phyloP scores from a whole-genome alignment of 495 filamentous ascomycete genomes.

The Penicillium dipodomyicola region DNA sequence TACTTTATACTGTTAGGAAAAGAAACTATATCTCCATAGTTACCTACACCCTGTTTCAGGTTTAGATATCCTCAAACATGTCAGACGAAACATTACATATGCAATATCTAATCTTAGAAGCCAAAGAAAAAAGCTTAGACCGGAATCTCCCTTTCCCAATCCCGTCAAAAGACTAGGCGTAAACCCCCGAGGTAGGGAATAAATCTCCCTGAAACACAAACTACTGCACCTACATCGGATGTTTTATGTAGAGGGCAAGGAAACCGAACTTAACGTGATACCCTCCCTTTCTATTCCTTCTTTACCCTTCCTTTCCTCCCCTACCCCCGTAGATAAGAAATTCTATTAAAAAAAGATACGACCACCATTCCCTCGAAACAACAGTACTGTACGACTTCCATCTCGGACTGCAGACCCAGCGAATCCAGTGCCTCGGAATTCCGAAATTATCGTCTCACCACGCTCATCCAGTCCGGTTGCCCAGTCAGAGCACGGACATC shows the following conservation, averaged over 20 bases:
- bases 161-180: neutral
- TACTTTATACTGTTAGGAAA: neutral
- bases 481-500: slow-evolving; percentile 8
- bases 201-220: slow-evolving; percentile 7
- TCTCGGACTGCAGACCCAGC: slow-evolving; percentile 12
- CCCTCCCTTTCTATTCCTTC: neutral
- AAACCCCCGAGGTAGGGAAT: neutral
- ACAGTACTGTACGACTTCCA: slow-evolving; percentile 11
- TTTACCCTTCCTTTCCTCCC: neutral
- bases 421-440: slow-evolving; percentile 21
- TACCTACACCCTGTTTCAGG: slow-evolving; percentile 6
- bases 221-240: neutral
- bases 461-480: slow-evolving; percentile 7
- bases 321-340: neutral
- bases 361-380: slow-evolving; percentile 1
- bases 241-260: neutral
- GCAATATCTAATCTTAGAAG: slow-evolving; percentile 4
- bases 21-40: neutral
- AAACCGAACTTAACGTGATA: neutral
- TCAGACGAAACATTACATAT: slow-evolving; percentile 11
- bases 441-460: slow-evolving; percentile 16
- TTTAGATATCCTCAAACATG: slow-evolving; percentile 4
- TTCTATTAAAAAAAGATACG: neutral
- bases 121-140: neutral
- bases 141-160: neutral